Evolutionary conservation across 177 flowering plant genomes (phyloP), one percentile per base, ranked within the genome.

Genomic region (Telopea speciosissima): DNA sequence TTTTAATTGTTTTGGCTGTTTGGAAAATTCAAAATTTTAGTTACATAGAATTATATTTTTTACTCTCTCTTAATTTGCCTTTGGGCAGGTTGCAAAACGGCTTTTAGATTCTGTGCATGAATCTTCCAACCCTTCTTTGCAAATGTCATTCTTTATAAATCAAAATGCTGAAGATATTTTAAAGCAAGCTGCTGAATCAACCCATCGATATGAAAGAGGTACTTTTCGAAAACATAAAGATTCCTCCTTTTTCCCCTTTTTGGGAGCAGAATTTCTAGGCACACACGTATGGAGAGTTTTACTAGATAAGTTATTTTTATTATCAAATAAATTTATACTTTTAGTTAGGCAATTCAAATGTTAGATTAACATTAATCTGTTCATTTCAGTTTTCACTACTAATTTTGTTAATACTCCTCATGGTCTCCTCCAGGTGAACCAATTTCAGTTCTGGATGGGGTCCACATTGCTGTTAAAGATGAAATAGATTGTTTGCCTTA

Each of bases 401-500:
- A 44, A 9, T 44, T 44, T 44, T 59, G 28, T 64, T 22, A 59
- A 26, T 78, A 8, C 40, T 68, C 64, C 63, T 63, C 49, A 25
- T 61, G 65, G 5, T 25, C 44, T 19, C 68, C 10, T 60, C 16
- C 80, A 92, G 98, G 97, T 17, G 71, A 84, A 70, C 90, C 85
- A 65, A 83, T 94, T 66, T 94, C 97, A 8, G 78, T 82, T 70
- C 85, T 92, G 8, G 97, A 92, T 85, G 97, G 97, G 72, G 87
- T 90, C 19, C 92, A 85, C 45, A 75, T 94, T 72, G 95, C 99
- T 36, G 72, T 92, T 67, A 94, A 94, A 80, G 98, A 94, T 80
- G 98, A 94, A 82, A 94, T 94, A 66, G 97, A 94, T 77, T 92
- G 97, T 67, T 65, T 68, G 65, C 97, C 99, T 10, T 94, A 94